phyloP scores from a whole-genome alignment of 2,329 filamentous ascomycete genomes.

The Colletotrichum coccodes region DNA sequence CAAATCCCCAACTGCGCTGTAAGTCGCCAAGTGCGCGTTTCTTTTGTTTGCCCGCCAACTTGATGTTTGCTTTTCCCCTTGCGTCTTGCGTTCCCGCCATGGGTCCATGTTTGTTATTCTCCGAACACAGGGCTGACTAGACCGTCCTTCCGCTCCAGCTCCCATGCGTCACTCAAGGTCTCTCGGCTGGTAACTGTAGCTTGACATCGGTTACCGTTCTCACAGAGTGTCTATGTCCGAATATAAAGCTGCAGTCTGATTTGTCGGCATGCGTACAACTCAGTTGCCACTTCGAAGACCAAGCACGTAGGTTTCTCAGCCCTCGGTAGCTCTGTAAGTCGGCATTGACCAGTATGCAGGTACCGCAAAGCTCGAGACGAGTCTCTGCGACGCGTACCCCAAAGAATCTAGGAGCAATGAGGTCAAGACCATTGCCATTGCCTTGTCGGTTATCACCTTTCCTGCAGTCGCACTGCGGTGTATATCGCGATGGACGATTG shows the following conservation, averaged over 20 bases:
- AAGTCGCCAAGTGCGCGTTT: not conserved
- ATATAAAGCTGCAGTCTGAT: slow-evolving; percentile 25
- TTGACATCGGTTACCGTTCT: slow-evolving; percentile 24
- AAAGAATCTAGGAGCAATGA: slow-evolving; percentile 34
- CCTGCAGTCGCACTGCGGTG: slow-evolving; percentile 33
- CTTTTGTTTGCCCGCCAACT: not conserved
- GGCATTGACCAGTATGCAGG: not conserved
- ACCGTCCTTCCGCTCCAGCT: slow-evolving; percentile 6
- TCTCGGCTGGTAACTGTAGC: slow-evolving; percentile 28
- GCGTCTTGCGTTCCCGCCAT: not conserved
- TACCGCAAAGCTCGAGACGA: slow-evolving; percentile 7
- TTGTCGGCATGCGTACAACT: slow-evolving; percentile 35
- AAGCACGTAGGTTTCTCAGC: slow-evolving; percentile 14
- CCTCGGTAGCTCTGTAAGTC: not conserved
- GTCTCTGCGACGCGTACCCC: slow-evolving; percentile 34
- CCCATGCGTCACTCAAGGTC: slow-evolving; percentile 18
- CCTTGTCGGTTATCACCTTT: slow-evolving; percentile 29
- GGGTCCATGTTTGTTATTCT: not conserved
- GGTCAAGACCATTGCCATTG: slow-evolving; percentile 40
- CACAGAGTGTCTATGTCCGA: slow-evolving; percentile 33
- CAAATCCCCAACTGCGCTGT: slow-evolving; percentile 20
- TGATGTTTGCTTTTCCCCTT: not conserved
- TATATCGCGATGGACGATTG: slow-evolving; percentile 30
- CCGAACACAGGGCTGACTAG: slow-evolving; percentile 18
- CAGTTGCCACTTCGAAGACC: slow-evolving; percentile 33